phyloP scores from a whole-genome alignment of 2,329 filamentous ascomycete species.

The Exophiala alcalophila region DNA sequence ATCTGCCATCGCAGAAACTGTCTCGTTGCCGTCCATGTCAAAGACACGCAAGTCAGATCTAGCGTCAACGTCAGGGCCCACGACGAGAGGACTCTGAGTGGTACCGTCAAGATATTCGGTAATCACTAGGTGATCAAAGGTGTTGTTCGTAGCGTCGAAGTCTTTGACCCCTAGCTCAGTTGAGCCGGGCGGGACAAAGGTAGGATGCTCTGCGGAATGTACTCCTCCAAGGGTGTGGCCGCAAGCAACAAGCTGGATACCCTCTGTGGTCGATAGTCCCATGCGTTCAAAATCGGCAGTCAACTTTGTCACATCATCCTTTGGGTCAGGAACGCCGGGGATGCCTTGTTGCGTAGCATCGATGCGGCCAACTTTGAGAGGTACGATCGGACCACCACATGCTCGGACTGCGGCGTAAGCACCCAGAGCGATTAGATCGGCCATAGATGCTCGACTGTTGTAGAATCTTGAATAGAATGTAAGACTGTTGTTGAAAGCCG shows the following conservation, averaged over 20 bases:
- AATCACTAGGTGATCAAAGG: constrained; percentile 35
- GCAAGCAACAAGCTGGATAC: constrained; percentile 34
- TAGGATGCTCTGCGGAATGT: constrained; percentile 34
- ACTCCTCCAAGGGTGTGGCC: constrained; percentile 39
- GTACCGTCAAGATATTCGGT: constrained; percentile 35
- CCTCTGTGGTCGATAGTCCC: constrained; percentile 32
- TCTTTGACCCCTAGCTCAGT: constrained; percentile 30
- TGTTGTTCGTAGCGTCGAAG: constrained; percentile 32
- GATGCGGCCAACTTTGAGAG: constrained; percentile 34
- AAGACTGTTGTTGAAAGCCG: constrained; percentile 36
- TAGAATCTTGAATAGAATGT: constrained; percentile 33
- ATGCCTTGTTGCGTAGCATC: constrained; percentile 35
- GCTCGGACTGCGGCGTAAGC: constrained; percentile 33
- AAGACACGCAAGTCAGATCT: constrained; percentile 38
- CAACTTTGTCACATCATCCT: constrained; percentile 34
- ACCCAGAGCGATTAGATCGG: constrained; percentile 36
- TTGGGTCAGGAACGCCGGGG: constrained; percentile 35
- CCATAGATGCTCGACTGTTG: constrained; percentile 29
- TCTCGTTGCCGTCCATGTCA: constrained; percentile 33
- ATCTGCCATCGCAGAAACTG: constrained; percentile 33
- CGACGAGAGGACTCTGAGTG: constrained; percentile 29
- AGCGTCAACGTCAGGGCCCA: constrained; percentile 32
- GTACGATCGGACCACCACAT: constrained; percentile 35
- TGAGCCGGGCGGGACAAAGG: constrained; percentile 33
- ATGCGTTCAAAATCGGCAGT: constrained; percentile 34